Percentiles rank a stretch among this genome's conserved stretches.
These are phyloP conservation scores for Royoungia palumana DNA, from an alignment of 768 basidiomycete species.

Conservation along the genomic window DNA sequence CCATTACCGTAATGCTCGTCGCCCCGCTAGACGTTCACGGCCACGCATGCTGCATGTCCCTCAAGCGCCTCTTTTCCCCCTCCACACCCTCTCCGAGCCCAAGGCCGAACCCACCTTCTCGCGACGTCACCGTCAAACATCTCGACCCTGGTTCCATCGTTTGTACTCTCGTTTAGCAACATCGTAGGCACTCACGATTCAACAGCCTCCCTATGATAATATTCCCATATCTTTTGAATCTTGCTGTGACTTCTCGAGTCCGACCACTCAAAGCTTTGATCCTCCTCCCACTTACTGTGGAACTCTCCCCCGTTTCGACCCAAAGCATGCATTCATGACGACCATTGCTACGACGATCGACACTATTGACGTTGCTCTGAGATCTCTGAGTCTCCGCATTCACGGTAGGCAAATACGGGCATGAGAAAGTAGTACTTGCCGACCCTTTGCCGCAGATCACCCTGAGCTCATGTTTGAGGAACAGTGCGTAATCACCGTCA, in stretches of 20 bases:
- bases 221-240: slow-evolving; percentile 36
- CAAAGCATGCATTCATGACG: slow-evolving; percentile 38
- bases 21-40: slow-evolving; percentile 24
- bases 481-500: slow-evolving; percentile 38
- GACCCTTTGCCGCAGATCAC: slow-evolving; percentile 43
- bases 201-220: slow-evolving; percentile 11
- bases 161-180: background rate
- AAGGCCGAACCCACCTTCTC: background rate
- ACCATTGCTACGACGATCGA: slow-evolving; percentile 57
- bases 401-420: slow-evolving; percentile 48
- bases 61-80: slow-evolving; percentile 19
- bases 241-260: slow-evolving; percentile 42
- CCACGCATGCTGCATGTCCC: slow-evolving; percentile 17
- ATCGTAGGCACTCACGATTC: too few species aligned
- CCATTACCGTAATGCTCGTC: slow-evolving; percentile 18
- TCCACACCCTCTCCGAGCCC: background rate
- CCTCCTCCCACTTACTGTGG: slow-evolving; percentile 43
- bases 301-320: slow-evolving; percentile 11
- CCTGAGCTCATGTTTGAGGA: slow-evolving; percentile 69
- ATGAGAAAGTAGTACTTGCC: background rate
- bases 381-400: slow-evolving; percentile 65
- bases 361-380: slow-evolving; percentile 48
- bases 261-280: slow-evolving; percentile 21
- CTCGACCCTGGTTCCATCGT: slow-evolving; percentile 5
- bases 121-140: slow-evolving; percentile 7